Evolutionary conservation across 257 asterid species (phyloP).

Genomic region (Solanum gandarillasii): DNA sequence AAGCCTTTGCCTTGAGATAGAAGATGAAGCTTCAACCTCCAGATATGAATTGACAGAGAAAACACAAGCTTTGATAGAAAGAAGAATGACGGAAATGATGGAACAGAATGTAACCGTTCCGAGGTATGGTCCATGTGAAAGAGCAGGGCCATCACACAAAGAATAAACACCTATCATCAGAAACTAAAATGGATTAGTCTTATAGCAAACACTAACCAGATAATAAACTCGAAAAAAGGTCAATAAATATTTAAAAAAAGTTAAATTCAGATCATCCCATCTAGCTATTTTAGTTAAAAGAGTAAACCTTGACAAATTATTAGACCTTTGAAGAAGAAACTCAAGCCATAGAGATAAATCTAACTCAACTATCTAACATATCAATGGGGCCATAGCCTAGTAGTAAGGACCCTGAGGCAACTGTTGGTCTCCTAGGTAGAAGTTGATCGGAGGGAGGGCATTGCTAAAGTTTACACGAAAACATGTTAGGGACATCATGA

Average conservation of each 20-base stretch:
- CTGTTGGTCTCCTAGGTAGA: not conserved
- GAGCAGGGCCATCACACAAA: constrained; percentile 55
- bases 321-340: not conserved
- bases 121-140: constrained; percentile 80
- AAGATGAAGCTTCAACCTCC: constrained; percentile 58
- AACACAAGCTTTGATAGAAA: constrained; percentile 76
- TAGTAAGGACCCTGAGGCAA: not conserved
- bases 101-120: constrained; percentile 87
- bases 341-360: not conserved
- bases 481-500: not conserved
- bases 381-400: not conserved
- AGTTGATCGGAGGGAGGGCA: not conserved
- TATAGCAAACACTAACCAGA: not conserved
- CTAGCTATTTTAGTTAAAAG: not conserved
- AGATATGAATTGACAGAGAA: constrained; percentile 78
- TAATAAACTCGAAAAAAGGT: not conserved
- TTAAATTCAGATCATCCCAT: not conserved
- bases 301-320: not conserved
- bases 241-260: not conserved
- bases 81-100: constrained; percentile 49
- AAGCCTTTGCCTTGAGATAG: constrained; percentile 73
- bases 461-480: not conserved
- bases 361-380: not conserved
- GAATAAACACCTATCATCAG: constrained; percentile 62
- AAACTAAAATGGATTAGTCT: constrained; percentile 8